Conservation (phyloP, 352 stramenopile genomes). For the Globisporangium splendens region DNA sequence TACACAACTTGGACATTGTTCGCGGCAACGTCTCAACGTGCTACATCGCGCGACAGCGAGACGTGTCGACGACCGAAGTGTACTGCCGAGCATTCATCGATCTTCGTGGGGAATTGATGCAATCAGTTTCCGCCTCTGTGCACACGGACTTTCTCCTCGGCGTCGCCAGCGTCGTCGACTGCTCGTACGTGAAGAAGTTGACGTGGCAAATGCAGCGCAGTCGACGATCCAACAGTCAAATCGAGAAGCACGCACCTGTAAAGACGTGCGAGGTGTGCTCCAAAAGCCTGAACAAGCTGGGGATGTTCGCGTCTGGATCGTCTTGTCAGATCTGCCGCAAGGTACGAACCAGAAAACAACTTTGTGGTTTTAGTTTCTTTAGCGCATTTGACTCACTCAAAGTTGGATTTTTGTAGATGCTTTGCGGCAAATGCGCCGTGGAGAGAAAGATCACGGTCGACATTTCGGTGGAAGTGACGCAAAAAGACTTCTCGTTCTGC, state of each 20-base stretch:
- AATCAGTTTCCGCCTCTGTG: conserved; percentile 24
- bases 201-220: conserved; percentile 26
- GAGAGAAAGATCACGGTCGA: conserved; percentile 45
- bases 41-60: conserved; percentile 41
- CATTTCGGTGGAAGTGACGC: conserved; percentile 23
- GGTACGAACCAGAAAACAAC: not conserved
- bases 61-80: conserved; percentile 34
- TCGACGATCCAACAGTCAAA: conserved; percentile 14
- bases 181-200: conserved; percentile 53
- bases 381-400: too few species aligned
- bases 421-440: conserved; percentile 48
- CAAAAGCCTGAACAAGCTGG: conserved; percentile 31
- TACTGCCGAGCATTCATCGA: conserved; percentile 45
- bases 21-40: conserved; percentile 46
- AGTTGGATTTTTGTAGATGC: conserved; percentile 11
- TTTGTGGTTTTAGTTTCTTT: too few species aligned
- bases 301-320: conserved; percentile 27
- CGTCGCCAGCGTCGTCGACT: conserved; percentile 31
- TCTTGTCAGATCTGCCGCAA: conserved; percentile 36
- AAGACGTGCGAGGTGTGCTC: conserved; percentile 26
- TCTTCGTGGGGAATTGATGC: conserved; percentile 31
- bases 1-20: conserved; percentile 28
- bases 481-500: conserved; percentile 41
- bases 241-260: conserved; percentile 4
- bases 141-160: conserved; percentile 20